Conservation (phyloP, 2,329 filamentous ascomycete species). For the Aspergillus spinulosporus region DNA sequence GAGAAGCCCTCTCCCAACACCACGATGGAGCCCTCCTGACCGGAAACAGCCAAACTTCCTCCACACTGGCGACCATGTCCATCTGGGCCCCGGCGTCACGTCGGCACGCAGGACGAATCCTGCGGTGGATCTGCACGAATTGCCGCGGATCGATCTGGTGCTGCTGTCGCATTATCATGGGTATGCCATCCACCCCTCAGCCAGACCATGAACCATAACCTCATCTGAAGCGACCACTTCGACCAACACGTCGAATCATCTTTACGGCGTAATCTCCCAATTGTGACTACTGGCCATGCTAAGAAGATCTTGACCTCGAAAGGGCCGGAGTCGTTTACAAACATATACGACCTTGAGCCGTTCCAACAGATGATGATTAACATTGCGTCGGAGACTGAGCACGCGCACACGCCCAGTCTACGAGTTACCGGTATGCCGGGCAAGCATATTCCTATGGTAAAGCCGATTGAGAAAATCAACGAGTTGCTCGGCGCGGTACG, state of each 20-base stretch:
- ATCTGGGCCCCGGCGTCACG: slow-evolving; percentile 64
- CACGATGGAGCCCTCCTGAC: not conserved
- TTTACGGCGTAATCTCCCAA: slow-evolving; percentile 56
- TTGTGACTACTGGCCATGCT: slow-evolving; percentile 65
- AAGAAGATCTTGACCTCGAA: slow-evolving; percentile 52
- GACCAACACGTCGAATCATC: slow-evolving; percentile 54
- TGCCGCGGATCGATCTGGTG: slow-evolving; percentile 61
- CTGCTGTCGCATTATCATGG: slow-evolving; percentile 66
- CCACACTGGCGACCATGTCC: slow-evolving; percentile 65
- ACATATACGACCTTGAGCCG: slow-evolving; percentile 57
- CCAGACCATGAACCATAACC: not conserved
- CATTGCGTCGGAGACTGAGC: slow-evolving; percentile 27
- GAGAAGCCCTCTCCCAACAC: not conserved
- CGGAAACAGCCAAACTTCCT: slow-evolving; percentile 60
- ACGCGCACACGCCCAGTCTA: slow-evolving; percentile 44
- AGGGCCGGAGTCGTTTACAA: slow-evolving; percentile 53
- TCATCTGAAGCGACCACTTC: slow-evolving; percentile 51
- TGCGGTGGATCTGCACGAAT: slow-evolving; percentile 58
- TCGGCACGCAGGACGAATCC: slow-evolving; percentile 58
- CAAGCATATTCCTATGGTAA: slow-evolving; percentile 58
- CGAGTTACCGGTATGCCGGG: slow-evolving; percentile 65
- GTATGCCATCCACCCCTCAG: slow-evolving; percentile 22
- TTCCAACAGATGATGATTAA: slow-evolving; percentile 56
- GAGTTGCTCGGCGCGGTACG: slow-evolving; percentile 48
- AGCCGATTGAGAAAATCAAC: slow-evolving; percentile 45